Conservation (phyloP, 2,329 filamentous ascomycete species). For the Xylaria sp. region DNA sequence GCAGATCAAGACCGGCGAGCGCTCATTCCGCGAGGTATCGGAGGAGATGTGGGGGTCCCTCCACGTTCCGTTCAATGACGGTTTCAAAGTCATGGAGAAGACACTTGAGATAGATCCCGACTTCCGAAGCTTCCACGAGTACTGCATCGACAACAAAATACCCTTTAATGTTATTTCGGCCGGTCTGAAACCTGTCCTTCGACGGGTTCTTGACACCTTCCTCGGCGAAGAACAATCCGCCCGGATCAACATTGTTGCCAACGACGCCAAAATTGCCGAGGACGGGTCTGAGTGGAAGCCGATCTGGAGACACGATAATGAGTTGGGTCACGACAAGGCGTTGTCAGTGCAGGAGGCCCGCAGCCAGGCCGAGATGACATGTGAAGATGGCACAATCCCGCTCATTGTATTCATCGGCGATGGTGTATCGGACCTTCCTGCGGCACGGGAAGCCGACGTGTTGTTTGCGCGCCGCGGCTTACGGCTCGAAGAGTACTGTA, state of each 20-base stretch:
- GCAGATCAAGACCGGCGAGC: conserved; percentile 72
- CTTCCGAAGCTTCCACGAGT: conserved; percentile 72
- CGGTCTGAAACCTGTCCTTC: conserved; percentile 71
- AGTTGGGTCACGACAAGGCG: conserved; percentile 74
- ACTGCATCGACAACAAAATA: conserved; percentile 69
- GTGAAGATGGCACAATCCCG: conserved; percentile 69
- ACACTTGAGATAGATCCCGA: conserved; percentile 70
- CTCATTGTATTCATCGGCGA: conserved; percentile 77
- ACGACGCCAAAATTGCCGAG: conserved; percentile 68
- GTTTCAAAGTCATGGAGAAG: conserved; percentile 71
- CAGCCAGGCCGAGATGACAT: conserved; percentile 58
- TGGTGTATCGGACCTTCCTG: conserved; percentile 73
- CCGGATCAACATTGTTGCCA: conserved; percentile 74
- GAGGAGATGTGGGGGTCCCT: conserved; percentile 78
- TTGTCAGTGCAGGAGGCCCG: conserved; percentile 70
- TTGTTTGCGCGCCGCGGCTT: conserved; percentile 74
- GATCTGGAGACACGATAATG: conserved; percentile 72
- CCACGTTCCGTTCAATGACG: conserved; percentile 73
- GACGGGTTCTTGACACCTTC: conserved; percentile 71
- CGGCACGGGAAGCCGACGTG: conserved; percentile 72
- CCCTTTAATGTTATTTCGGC: conserved; percentile 77
- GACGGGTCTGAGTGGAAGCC: conserved; percentile 72
- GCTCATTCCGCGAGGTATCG: conserved; percentile 75
- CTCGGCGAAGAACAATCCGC: conserved; percentile 68
- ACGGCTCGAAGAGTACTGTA: conserved; percentile 72